Evolutionary conservation across 768 basidiomycete genomes (phyloP).

Genomic region (Plicaturopsis crispa): DNA sequence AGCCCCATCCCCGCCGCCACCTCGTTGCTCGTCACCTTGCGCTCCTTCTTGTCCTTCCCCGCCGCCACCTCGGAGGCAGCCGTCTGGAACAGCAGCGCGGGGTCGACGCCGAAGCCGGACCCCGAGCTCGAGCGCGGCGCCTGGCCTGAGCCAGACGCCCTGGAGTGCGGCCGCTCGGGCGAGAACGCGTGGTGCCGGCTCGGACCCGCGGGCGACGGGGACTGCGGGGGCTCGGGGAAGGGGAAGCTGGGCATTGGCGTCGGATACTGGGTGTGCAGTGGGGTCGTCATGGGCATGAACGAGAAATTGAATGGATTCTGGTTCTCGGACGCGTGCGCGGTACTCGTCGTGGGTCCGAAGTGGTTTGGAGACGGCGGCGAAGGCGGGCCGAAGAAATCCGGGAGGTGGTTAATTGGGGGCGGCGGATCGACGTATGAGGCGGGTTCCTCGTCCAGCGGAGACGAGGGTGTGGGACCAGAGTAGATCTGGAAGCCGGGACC

Average conservation of each 20-base stretch:
- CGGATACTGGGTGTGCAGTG: conserved; percentile 6
- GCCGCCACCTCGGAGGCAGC: no score
- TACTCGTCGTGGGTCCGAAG: conserved; percentile 28
- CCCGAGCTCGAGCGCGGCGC: no score
- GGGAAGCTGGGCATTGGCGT: conserved; percentile 6
- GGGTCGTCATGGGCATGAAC: conserved; percentile 18
- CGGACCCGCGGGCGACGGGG: conserved; percentile 43
- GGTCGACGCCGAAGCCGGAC: conserved; percentile 20
- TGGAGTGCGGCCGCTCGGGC: conserved; percentile 29
- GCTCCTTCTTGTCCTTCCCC: conserved; percentile 14
- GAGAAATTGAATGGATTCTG: conserved; percentile 38
- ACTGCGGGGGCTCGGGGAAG: conserved; percentile 46
- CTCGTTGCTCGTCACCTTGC: conserved; percentile 34
- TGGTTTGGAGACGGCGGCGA: conserved; percentile 27
- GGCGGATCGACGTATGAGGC: conserved; percentile 33
- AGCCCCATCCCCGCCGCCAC: conserved; percentile 36
- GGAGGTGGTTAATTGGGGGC: conserved; percentile 44
- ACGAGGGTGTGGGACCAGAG: conserved; percentile 23
- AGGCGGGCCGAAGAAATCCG: conserved; percentile 40
- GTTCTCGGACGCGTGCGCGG: conserved; percentile 45
- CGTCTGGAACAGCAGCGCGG: conserved; percentile 27
- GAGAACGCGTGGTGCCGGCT: conserved; percentile 33
- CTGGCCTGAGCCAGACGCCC: conserved; percentile 24
- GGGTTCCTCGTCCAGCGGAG: conserved; percentile 1
- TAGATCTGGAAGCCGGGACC: conserved; percentile 42